A percentile compares a stretch with the other conserved stretches of the same genome.
Evolutionary conservation across 2,329 filamentous ascomycete species (phyloP).

Genomic region (Fusarium sp.): DNA sequence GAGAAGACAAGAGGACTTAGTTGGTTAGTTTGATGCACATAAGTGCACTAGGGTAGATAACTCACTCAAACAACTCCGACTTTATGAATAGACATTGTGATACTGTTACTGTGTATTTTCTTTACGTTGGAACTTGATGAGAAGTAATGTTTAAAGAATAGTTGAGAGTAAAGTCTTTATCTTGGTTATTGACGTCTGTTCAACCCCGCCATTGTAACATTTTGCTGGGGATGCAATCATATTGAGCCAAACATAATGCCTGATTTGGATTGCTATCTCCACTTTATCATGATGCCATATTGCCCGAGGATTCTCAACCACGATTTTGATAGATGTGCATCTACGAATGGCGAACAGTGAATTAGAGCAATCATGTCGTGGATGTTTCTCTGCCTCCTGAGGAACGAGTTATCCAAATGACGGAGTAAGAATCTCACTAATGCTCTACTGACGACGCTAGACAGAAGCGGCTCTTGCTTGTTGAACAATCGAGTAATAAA

Average conservation of each 20-base stretch:
- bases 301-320: not conserved
- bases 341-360: not conserved
- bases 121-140: fast-evolving
- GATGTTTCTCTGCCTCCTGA: too few relatives aligned
- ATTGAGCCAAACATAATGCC: not conserved
- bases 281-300: not conserved
- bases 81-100: not conserved
- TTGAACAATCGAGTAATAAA: fast-evolving
- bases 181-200: not conserved
- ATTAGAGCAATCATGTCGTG: fast-evolving
- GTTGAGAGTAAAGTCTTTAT: not conserved
- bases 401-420: fast-evolving
- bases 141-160: fast-evolving
- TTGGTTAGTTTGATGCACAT: not conserved
- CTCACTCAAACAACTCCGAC: constrained; percentile 16
- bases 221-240: not conserved
- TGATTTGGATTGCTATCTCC: not conserved
- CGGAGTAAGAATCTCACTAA: fast-evolving
- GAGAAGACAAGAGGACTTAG: constrained; percentile 8
- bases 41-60: fast-evolving
- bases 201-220: not conserved
- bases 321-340: too few relatives aligned
- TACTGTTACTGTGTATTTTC: fast-evolving
- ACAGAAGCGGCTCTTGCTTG: not conserved
- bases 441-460: fast-evolving